These are phyloP conservation scores for Lathyrus sativus DNA, from an alignment of 306 rosid species.

Conservation along the genomic window DNA sequence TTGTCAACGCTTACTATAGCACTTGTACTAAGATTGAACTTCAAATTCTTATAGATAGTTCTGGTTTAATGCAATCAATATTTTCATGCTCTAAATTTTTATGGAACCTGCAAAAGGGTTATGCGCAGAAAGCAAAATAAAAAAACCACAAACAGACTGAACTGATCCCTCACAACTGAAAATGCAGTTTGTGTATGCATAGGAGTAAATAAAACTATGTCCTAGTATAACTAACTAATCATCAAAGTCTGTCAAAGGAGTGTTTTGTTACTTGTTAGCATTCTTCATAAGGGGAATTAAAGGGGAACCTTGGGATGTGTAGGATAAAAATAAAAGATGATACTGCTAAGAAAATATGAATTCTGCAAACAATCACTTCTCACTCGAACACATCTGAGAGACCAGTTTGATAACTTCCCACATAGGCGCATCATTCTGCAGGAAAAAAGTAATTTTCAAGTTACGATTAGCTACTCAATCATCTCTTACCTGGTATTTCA, in stretches of 20 bases:
- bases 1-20: no score
- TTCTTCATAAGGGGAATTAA: background rate
- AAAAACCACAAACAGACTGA: background rate
- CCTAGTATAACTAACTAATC: constrained; percentile 12
- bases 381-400: constrained; percentile 54
- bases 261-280: constrained; percentile 5
- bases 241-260: background rate
- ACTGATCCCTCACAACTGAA: background rate
- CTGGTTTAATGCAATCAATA: no score
- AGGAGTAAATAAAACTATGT: constrained; percentile 1
- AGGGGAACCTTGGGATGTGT: constrained; percentile 24
- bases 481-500: constrained; percentile 2
- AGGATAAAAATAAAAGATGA: constrained; percentile 14
- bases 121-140: no score
- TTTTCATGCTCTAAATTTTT: no score
- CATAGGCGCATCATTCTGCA: constrained; percentile 97
- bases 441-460: constrained; percentile 31
- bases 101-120: no score
- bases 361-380: constrained; percentile 39
- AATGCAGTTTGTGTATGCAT: constrained; percentile 10
- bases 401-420: constrained; percentile 72
- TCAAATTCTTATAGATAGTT: no score
- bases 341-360: constrained; percentile 26
- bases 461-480: constrained; percentile 21
- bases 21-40: no score